A percentile compares a stretch with the other conserved stretches of the same genome.
Evolutionary conservation across 129 eudicot genomes (phyloP).

Genomic region (Centaurea solstitialis): DNA sequence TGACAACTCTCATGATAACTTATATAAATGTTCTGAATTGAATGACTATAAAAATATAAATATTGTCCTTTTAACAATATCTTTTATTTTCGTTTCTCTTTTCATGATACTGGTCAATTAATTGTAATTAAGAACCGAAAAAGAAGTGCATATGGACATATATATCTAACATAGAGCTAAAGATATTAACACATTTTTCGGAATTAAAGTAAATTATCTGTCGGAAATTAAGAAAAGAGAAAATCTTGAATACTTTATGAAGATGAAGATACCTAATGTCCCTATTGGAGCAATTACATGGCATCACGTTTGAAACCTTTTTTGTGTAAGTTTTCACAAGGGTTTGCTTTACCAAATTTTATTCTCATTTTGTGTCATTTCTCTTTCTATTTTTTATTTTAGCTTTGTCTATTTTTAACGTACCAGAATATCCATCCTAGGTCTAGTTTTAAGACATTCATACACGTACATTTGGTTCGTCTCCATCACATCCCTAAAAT

Average conservation of each 20-base stretch:
- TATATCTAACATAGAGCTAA: conserved; percentile 18
- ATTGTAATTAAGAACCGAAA: neutral
- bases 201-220: conserved; percentile 18
- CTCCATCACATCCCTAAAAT: conserved; percentile 22
- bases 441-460: neutral
- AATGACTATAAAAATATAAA: no score
- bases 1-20: no score
- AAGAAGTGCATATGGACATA: neutral
- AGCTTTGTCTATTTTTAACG: neutral
- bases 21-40: no score
- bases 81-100: no score
- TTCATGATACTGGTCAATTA: no score
- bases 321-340: conserved; percentile 31
- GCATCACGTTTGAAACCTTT: conserved; percentile 37
- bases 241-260: conserved; percentile 43
- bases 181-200: conserved; percentile 5
- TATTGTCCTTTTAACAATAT: no score
- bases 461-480: conserved; percentile 11
- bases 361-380: conserved; percentile 20
- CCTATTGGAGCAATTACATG: conserved; percentile 33
- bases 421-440: conserved; percentile 10
- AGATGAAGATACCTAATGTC: conserved; percentile 31
- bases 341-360: conserved; percentile 26
- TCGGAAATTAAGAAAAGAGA: conserved; percentile 8
- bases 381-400: neutral